Conservation (phyloP, 2,329 filamentous ascomycete species). For the Penicillium sp. region DNA sequence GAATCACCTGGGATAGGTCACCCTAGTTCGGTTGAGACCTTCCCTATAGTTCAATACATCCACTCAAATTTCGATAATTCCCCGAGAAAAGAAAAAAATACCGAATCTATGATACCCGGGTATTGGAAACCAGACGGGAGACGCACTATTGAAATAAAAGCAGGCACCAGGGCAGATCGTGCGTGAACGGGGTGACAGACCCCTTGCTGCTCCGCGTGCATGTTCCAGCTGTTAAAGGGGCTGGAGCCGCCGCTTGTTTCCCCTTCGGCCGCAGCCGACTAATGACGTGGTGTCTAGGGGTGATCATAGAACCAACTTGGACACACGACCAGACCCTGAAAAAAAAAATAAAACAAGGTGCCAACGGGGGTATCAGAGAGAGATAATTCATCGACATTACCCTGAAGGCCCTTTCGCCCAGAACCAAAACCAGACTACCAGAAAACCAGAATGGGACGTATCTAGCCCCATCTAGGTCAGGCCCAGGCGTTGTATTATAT, state of each 20-base stretch:
- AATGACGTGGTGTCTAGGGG: neutral
- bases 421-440: too few species aligned
- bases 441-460: neutral
- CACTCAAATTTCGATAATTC: neutral
- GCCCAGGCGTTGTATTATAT: neutral
- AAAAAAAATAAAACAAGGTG: neutral
- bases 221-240: constrained; percentile 25
- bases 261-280: neutral
- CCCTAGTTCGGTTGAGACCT: neutral
- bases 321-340: neutral
- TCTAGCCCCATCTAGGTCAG: neutral
- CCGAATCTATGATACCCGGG: neutral
- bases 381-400: neutral
- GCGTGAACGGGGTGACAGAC: constrained; percentile 26
- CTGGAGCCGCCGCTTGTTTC: constrained; percentile 9
- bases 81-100: neutral
- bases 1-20: neutral
- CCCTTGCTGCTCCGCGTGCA: constrained; percentile 35
- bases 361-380: neutral
- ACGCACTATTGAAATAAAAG: constrained; percentile 14
- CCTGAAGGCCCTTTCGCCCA: too few species aligned
- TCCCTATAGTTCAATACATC: too few species aligned
- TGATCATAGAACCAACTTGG: neutral
- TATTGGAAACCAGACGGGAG: neutral
- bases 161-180: constrained; percentile 10